Evolutionary conservation across 148 eudicot genomes (phyloP).

Genomic region (Heliosperma pusillum): DNA sequence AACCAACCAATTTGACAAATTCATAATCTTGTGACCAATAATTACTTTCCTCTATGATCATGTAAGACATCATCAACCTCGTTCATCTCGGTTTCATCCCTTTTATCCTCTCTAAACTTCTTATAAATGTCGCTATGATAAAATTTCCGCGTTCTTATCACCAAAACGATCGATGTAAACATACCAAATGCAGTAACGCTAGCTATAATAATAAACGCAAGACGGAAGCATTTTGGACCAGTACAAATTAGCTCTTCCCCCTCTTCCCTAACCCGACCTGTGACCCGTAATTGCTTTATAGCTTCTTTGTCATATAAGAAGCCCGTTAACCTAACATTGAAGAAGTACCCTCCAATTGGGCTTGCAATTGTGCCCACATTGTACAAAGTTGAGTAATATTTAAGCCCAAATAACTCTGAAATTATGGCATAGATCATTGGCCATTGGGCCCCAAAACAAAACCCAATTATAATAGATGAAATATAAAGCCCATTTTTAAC

Average conservation of each 20-base stretch:
- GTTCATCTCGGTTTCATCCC: not conserved
- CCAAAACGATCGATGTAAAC: constrained; percentile 4
- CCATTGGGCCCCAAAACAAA: constrained; percentile 19
- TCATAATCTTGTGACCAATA: not conserved
- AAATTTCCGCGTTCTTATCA: constrained; percentile 7
- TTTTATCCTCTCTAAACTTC: not conserved
- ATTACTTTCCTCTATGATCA: too few relatives aligned
- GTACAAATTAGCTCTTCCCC: constrained; percentile 3
- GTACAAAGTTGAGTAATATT: constrained; percentile 12
- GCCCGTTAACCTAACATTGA: constrained; percentile 14
- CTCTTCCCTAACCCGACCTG: constrained; percentile 13
- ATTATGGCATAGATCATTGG: constrained; percentile 11
- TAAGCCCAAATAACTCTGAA: constrained; percentile 8
- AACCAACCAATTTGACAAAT: not conserved
- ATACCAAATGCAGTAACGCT: constrained; percentile 11
- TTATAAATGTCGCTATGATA: constrained; percentile 8
- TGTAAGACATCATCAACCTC: not conserved
- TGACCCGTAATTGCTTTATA: not conserved
- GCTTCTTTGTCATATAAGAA: constrained; percentile 13
- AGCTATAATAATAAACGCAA: constrained; percentile 8
- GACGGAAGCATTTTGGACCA: constrained; percentile 11
- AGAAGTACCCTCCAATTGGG: constrained; percentile 13
- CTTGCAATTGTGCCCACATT: constrained; percentile 14
- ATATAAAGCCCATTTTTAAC: constrained; percentile 2
- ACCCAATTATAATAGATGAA: not conserved